Conservation (phyloP, 768 basidiomycete genomes). For the Serendipita sp. region DNA sequence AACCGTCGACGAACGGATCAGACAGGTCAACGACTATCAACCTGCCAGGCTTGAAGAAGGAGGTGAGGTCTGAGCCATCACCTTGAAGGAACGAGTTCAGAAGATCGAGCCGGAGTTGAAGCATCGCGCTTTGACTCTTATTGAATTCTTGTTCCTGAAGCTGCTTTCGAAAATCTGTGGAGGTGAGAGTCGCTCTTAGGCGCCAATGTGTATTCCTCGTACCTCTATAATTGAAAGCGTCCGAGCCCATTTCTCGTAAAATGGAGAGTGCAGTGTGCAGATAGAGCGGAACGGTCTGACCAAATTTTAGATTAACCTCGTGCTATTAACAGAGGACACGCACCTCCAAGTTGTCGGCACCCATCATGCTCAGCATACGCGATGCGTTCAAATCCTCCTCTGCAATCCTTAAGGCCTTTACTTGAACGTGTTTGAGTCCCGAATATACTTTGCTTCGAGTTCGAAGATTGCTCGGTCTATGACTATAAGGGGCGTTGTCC, state of each 20-base stretch:
- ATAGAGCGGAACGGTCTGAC: conserved; percentile 7
- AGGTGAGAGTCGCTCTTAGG: not conserved
- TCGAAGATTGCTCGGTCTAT: conserved; percentile 11
- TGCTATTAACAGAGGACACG: not conserved
- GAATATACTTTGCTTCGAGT: conserved; percentile 9
- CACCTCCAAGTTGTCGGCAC: conserved; percentile 24
- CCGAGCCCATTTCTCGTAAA: conserved; percentile 41
- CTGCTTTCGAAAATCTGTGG: conserved; percentile 28
- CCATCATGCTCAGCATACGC: conserved; percentile 64
- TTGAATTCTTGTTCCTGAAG: conserved; percentile 39
- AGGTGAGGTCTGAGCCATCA: conserved; percentile 16
- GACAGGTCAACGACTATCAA: not conserved
- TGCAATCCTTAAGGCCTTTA: conserved; percentile 39
- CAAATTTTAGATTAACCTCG: not conserved
- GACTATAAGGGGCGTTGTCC: not conserved
- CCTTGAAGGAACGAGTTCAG: conserved; percentile 37
- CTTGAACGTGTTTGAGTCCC: conserved; percentile 21
- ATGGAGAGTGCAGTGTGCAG: conserved; percentile 25
- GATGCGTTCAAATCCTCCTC: conserved; percentile 51
- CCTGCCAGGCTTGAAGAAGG: not conserved
- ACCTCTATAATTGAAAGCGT: conserved; percentile 25
- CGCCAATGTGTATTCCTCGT: not conserved
- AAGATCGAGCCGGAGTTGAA: conserved; percentile 49
- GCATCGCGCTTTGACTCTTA: conserved; percentile 34
- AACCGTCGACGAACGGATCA: not conserved